phyloP scores from a whole-genome alignment of 1,139 yeast genomes.

The Suhomyces atakaporum region DNA sequence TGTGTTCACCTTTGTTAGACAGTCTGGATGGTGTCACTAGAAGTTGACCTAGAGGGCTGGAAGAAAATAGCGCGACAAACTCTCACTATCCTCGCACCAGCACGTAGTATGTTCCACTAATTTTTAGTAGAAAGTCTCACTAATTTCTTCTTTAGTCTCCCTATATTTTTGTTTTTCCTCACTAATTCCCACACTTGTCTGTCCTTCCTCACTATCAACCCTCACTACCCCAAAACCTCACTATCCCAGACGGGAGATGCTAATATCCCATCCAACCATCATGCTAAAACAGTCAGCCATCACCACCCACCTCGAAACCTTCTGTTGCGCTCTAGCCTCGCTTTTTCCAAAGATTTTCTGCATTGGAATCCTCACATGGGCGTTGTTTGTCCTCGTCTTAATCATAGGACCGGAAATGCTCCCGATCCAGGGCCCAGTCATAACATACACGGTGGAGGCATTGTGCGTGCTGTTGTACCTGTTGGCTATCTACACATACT shows the following conservation, averaged over 20 bases:
- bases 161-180: background rate
- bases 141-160: too few species aligned
- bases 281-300: constrained; percentile 14
- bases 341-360: constrained; percentile 64
- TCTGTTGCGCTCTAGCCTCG: constrained; percentile 52
- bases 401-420: constrained; percentile 17
- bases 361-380: constrained; percentile 57
- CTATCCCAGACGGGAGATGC: constrained; percentile 1
- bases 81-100: too few species aligned
- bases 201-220: background rate
- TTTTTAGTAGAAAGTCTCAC: too few species aligned
- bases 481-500: constrained; percentile 47
- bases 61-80: too few species aligned
- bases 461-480: constrained; percentile 24
- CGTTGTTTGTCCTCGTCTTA: constrained; percentile 19
- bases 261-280: constrained; percentile 6
- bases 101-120: too few species aligned
- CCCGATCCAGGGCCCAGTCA: constrained; percentile 5
- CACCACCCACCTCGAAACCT: constrained; percentile 17
- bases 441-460: constrained; percentile 18
- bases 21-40: too few species aligned
- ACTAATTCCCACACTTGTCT: too few species aligned
- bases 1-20: too few species aligned
- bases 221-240: background rate
- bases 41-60: too few species aligned